Evolutionary conservation across 2,329 filamentous ascomycete species (phyloP).

Genomic region (Exserohilum turcica): DNA sequence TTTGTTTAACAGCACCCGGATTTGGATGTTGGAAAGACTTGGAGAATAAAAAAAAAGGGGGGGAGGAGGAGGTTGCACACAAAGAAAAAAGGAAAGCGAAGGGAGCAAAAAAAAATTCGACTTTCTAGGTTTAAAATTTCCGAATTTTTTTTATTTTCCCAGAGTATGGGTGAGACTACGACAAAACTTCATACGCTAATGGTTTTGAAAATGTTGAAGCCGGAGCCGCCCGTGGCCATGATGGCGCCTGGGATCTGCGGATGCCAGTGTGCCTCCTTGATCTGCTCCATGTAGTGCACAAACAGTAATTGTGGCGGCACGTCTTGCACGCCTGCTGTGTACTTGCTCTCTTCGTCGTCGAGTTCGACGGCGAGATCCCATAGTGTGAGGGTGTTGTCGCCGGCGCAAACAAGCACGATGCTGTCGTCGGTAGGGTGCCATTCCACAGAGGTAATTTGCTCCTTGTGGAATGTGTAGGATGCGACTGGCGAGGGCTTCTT

Average conservation of each 20-base stretch:
- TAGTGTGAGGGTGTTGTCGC: conserved; percentile 90
- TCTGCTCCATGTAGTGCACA: conserved; percentile 92
- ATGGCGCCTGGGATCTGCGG: conserved; percentile 89
- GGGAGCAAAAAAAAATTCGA: no score
- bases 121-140: background rate
- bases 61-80: background rate
- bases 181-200: conserved; percentile 43
- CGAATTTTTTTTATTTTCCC: background rate
- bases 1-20: no score
- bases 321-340: conserved; percentile 83
- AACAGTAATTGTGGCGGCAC: conserved; percentile 95
- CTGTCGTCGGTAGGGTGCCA: conserved; percentile 98
- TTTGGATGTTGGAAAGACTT: no score
- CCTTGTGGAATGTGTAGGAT: conserved; percentile 91
- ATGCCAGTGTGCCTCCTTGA: conserved; percentile 98
- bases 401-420: conserved; percentile 88
- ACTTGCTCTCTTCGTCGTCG: conserved; percentile 94
- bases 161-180: background rate
- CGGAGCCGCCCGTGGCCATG: conserved; percentile 85
- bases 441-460: conserved; percentile 93
- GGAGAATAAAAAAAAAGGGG: no score
- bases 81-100: background rate
- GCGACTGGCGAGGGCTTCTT: conserved; percentile 79
- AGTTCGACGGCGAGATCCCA: conserved; percentile 98
- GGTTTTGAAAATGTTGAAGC: conserved; percentile 65